Evolutionary conservation across 2,329 filamentous ascomycete genomes (phyloP).

Genomic region (Fusarium heterosporum): DNA sequence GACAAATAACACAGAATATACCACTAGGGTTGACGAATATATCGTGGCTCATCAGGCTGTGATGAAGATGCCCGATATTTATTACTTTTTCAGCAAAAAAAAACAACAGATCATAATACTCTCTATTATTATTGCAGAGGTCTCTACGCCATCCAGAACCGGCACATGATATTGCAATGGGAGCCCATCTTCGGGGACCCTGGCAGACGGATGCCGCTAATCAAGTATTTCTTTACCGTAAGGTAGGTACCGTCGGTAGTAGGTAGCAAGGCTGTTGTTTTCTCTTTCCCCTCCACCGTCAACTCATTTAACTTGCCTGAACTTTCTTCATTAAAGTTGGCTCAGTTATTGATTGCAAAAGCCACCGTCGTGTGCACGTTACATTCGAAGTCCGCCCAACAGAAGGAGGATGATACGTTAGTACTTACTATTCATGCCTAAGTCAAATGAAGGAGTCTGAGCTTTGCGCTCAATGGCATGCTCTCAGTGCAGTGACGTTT

Average conservation of each 20-base stretch:
- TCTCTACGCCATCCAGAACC: constrained; percentile 28
- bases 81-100: constrained; percentile 31
- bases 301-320: constrained; percentile 21
- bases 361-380: background rate
- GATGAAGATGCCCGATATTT: constrained; percentile 26
- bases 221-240: background rate
- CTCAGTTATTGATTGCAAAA: background rate
- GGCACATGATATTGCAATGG: constrained; percentile 15
- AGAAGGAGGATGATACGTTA: background rate
- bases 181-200: constrained; percentile 6
- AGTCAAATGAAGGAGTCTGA: background rate
- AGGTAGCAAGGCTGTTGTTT: constrained; percentile 4
- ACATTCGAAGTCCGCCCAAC: background rate
- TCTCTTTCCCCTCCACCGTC: constrained; percentile 18
- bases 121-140: constrained; percentile 4
- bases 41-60: constrained; percentile 17
- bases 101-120: constrained; percentile 13
- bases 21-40: constrained; percentile 1
- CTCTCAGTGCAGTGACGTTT: constrained; percentile 34
- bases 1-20: background rate
- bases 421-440: background rate
- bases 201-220: constrained; percentile 6
- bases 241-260: too few relatives aligned
- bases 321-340: constrained; percentile 16
- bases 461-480: constrained; percentile 24